Conservation (phyloP, 495 filamentous ascomycete genomes). For the Neurospora africana region DNA sequence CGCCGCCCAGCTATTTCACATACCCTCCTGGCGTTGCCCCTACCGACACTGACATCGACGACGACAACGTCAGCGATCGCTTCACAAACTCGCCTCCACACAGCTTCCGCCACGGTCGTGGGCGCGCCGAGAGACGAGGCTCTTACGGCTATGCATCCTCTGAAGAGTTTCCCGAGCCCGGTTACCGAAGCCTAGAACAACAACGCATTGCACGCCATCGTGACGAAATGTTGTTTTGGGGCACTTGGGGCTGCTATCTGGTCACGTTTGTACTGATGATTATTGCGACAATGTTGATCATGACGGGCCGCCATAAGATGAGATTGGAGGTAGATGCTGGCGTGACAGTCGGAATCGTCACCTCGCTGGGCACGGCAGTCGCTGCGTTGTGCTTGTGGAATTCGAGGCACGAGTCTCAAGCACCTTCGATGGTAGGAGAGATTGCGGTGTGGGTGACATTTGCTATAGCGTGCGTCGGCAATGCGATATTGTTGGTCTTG, state of each 20-base stretch:
- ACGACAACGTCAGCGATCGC: conserved; percentile 15
- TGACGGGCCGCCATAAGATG: conserved; percentile 42
- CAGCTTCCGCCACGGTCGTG: conserved; percentile 14
- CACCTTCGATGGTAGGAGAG: conserved; percentile 24
- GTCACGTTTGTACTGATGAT: conserved; percentile 42
- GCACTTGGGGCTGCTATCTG: conserved; percentile 33
- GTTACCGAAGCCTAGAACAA: conserved; percentile 31
- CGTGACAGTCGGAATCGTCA: conserved; percentile 46
- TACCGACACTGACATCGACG: conserved; percentile 20
- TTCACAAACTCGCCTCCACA: conserved; percentile 6
- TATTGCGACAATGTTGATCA: conserved; percentile 42
- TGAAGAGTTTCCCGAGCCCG: conserved; percentile 23
- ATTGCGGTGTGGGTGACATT: conserved; percentile 37
- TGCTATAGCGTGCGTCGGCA: conserved; percentile 34
- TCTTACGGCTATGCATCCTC: conserved; percentile 21
- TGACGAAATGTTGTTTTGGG: conserved; percentile 36
- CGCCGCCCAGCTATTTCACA: conserved; percentile 13
- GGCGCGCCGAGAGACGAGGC: conserved; percentile 12
- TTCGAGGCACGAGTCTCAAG: conserved; percentile 29
- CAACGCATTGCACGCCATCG: conserved; percentile 29
- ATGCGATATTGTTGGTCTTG: conserved; percentile 40
- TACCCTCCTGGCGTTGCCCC: conserved; percentile 2
- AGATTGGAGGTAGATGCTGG: conserved; percentile 49
- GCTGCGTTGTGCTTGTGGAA: conserved; percentile 41
- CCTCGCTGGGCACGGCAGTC: conserved; percentile 43